These are phyloP conservation scores for Ascochyta fabae DNA, from an alignment of 2,329 filamentous ascomycete genomes.

Conservation along the genomic window DNA sequence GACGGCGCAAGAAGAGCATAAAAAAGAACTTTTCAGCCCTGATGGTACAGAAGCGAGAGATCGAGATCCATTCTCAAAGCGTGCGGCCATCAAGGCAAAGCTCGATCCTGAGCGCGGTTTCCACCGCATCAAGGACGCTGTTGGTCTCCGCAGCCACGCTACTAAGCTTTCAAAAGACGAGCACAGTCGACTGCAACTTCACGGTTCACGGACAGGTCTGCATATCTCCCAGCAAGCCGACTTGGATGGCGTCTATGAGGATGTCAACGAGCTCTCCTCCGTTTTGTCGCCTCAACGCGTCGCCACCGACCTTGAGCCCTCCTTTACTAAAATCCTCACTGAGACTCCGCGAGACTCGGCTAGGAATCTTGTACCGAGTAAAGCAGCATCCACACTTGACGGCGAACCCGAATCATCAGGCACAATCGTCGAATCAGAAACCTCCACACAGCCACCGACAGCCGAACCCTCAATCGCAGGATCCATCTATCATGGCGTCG, in stretches of 20 bases:
- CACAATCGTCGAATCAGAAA: conserved; percentile 27
- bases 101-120: conserved; percentile 83
- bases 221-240: conserved; percentile 18
- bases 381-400: conserved; percentile 21
- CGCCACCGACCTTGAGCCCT: conserved; percentile 28
- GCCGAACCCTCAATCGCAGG: conserved; percentile 63
- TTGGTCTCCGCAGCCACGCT: conserved; percentile 62
- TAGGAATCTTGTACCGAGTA: conserved; percentile 28
- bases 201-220: conserved; percentile 25
- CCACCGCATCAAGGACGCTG: conserved; percentile 83
- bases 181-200: conserved; percentile 30
- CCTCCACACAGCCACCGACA: conserved; percentile 45
- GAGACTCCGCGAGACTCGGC: conserved; percentile 44
- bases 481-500: conserved; percentile 65
- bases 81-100: conserved; percentile 75
- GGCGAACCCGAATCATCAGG: conserved; percentile 27
- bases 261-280: conserved; percentile 20
- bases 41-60: conserved; percentile 53
- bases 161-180: conserved; percentile 49
- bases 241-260: conserved; percentile 16
- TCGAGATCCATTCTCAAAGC: conserved; percentile 64
- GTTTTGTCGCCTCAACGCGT: conserved; percentile 23
- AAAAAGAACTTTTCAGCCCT: conserved; percentile 29
- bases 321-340: conserved; percentile 43
- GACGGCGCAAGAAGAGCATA: conserved; percentile 36